These are phyloP conservation scores for Parastagonospora avenae DNA, from an alignment of 2,329 filamentous ascomycete species.

Conservation along the genomic window DNA sequence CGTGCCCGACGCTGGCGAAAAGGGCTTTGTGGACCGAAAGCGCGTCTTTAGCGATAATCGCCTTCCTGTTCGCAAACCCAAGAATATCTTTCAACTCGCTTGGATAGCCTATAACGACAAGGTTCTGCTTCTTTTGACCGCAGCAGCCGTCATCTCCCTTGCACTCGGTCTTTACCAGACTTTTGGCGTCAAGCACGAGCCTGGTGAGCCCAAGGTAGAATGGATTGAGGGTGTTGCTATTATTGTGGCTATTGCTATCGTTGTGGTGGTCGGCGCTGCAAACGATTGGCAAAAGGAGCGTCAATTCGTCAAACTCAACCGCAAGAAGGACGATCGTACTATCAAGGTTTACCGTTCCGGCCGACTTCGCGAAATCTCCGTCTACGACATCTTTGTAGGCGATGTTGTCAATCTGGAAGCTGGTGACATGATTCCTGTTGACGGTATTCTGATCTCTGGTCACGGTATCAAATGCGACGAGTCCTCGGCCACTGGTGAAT, in stretches of 20 bases:
- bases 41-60: constrained; percentile 73
- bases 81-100: constrained; percentile 71
- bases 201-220: constrained; percentile 63
- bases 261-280: constrained; percentile 75
- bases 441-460: constrained; percentile 71
- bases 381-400: constrained; percentile 71
- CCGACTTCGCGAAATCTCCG: constrained; percentile 66
- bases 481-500: constrained; percentile 75
- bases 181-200: constrained; percentile 61
- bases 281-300: constrained; percentile 85
- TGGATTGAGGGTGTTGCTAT: constrained; percentile 86
- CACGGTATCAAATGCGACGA: constrained; percentile 74
- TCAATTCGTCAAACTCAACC: constrained; percentile 79
- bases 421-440: constrained; percentile 72
- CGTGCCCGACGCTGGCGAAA: constrained; percentile 33
- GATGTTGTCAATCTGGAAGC: constrained; percentile 74
- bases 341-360: constrained; percentile 81
- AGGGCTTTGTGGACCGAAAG: constrained; percentile 65
- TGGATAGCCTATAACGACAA: constrained; percentile 88
- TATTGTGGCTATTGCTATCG: constrained; percentile 75
- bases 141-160: constrained; percentile 74
- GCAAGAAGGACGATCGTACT: constrained; percentile 75
- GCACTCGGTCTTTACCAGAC: constrained; percentile 77
- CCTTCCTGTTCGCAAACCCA: constrained; percentile 71
- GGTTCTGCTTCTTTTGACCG: constrained; percentile 58